Evolutionary conservation across 2,329 filamentous ascomycete genomes (phyloP), one percentile per base, ranked within the genome.

Genomic region (Aspergillus jensenii): DNA sequence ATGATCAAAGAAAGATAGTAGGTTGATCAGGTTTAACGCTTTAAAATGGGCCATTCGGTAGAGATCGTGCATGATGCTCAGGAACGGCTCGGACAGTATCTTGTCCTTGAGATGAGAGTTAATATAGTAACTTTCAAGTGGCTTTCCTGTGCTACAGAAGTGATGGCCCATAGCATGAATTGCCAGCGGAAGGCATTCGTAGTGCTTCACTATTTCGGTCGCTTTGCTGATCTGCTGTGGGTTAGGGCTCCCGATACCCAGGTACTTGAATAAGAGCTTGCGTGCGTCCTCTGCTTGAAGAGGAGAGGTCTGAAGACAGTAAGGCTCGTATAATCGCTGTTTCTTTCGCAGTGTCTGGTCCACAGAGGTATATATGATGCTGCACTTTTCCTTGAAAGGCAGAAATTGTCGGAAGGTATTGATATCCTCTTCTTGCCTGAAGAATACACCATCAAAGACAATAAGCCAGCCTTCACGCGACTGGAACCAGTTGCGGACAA

Each of bases 361-460:
- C 0, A 88, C 83, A 0, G 87, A 88, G 0, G 87, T 90, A 65
- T 87, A 88, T 23, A 90, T 87, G 50, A 90, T 80, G 65, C 84
- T 85, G 12, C 84, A 87, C 54, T 84, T 81, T 58, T 76, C 80
- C 31, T 80, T 81, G 63, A 87, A 86, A 0, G 88, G 88, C 15
- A 90, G 83, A 60, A 87, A 88, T 37, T 81, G 75, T 47, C 79
- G 75, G 23, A 90, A 74, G 7, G 74, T 69, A 49, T 78, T 76
- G 25, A 81, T 71, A 17, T 80, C 80, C 2, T 80, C 79, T 3
- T 84, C 79, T 6, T 80, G 76, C 49, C 85, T 82, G 59, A 89
- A 87, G 39, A 81, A 82, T 25, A 90, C 80, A 1, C 87, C 87
- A 61, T 90, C 88, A 40, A 90, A 81, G 1, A 90, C 79, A 31